These are phyloP conservation scores for Penicillium palitans DNA, from an alignment of 2,329 filamentous ascomycete species.

Conservation along the genomic window DNA sequence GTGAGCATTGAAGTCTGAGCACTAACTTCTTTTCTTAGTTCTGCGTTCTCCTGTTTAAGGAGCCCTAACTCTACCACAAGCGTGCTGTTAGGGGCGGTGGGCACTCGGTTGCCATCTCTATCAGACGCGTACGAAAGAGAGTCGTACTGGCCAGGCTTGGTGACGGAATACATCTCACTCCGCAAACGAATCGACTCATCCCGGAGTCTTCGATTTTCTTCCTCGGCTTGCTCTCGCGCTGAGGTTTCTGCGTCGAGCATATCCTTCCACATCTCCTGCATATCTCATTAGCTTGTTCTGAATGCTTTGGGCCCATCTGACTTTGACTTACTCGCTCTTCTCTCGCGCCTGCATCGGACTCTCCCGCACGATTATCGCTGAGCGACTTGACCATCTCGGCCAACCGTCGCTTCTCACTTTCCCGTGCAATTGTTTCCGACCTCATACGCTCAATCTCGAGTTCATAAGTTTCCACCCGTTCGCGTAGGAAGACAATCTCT, in stretches of 20 bases:
- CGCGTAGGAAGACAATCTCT: conserved; percentile 79
- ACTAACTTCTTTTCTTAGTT: conserved; percentile 85
- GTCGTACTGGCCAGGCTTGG: conserved; percentile 32
- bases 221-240: conserved; percentile 83
- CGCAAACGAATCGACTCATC: conserved; percentile 77
- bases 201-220: conserved; percentile 78
- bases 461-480: conserved; percentile 81
- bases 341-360: conserved; percentile 52
- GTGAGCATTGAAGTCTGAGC: conserved; percentile 98
- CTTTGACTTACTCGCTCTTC: conserved; percentile 49
- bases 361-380: conserved; percentile 53
- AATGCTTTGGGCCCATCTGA: conserved; percentile 14
- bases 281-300: conserved; percentile 19
- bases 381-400: conserved; percentile 74
- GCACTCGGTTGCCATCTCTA: conserved; percentile 37
- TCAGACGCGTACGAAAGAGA: conserved; percentile 42
- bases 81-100: conserved; percentile 64
- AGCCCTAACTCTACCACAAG: conserved; percentile 82
- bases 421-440: conserved; percentile 73
- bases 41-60: conserved; percentile 86
- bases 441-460: conserved; percentile 79
- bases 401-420: conserved; percentile 83
- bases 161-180: conserved; percentile 40
- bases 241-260: conserved; percentile 89
- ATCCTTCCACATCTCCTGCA: conserved; percentile 86